Evolutionary conservation across 139 green algal genomes (phyloP), one percentile per base, ranked within the genome.

Genomic region (Volvox reticuliferus): DNA sequence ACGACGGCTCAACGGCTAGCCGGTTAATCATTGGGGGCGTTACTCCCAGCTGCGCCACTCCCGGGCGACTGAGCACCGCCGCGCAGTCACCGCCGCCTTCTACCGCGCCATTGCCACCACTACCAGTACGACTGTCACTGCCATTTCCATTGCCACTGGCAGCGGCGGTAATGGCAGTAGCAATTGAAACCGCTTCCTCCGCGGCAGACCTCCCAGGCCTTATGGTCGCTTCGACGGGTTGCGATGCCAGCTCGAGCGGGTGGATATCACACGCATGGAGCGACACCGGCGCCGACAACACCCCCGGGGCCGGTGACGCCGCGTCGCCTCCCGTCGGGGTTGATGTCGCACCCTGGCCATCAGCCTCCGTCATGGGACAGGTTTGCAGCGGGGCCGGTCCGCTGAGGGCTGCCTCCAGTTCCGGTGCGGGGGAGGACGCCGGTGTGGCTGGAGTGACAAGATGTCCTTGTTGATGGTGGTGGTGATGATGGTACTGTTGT

Each of bases 181-280:
- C 81, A 16, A 32, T 3, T 1, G 28, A n/a, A 16, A 26, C 24
- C 26, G 50, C 37, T 16, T 50, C 44, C 28, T 75, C 50, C 1
- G 50, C 79, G 26, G 6, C 1, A 33, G 24, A 19, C 79, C 24
- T 37, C 44, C 36, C 81, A 28, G 81, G 62, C 61, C 61, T 30
- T 76, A 77, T 76, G 62, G 18, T 33, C 30, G 30, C 19, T 19
- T 61, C 79, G 28, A 50, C 5, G 21, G 80, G 80, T 61, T 87
- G 80, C 61, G 65, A 2, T 19, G 80, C 55, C 30, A 87, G 80
- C 35, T 87, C 80, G 55, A 87, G 30, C 6, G 81, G 81, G 12
- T 87, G 81, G 3, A 77, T 16, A 12, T n/a, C 61, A 30, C 61
- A 12, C 5, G 61, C n/a, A 63, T 87, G 55, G 16, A 76, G 62